Percentiles rank a stretch among this genome's conserved stretches.
phyloP scores from a whole-genome alignment of 1,139 yeast genomes.

The Kluyveromyces marxianus region DNA sequence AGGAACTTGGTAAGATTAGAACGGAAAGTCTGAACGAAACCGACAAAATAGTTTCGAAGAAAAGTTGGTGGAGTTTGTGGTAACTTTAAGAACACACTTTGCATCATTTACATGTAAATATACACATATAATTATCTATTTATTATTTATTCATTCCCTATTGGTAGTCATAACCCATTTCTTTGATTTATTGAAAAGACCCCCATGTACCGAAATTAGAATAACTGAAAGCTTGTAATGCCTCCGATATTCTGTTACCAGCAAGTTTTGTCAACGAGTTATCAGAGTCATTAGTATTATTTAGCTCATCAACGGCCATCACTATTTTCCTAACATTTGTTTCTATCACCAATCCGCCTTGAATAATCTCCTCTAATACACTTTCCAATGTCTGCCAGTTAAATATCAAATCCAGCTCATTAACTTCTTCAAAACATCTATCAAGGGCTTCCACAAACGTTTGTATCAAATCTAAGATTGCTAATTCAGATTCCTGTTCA shows the following conservation, averaged over 20 bases:
- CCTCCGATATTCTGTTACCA: slow-evolving; percentile 20
- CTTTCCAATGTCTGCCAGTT: slow-evolving; percentile 97
- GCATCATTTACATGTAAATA: neutral
- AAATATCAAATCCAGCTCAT: slow-evolving; percentile 90
- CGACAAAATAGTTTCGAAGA: slow-evolving; percentile 31
- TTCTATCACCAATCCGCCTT: slow-evolving; percentile 99
- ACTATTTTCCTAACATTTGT: slow-evolving; percentile 80
- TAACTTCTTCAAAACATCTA: slow-evolving; percentile 86
- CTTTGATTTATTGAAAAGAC: slow-evolving; percentile 20
- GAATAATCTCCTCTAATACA: slow-evolving; percentile 85
- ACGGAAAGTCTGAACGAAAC: slow-evolving; percentile 33
- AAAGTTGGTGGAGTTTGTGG: slow-evolving; percentile 29
- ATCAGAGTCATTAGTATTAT: slow-evolving; percentile 25
- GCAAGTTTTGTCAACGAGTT: slow-evolving; percentile 17
- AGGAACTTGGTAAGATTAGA: slow-evolving; percentile 34
- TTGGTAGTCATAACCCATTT: neutral
- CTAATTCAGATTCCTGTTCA: slow-evolving; percentile 90
- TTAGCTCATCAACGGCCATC: slow-evolving; percentile 48
- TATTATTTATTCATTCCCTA: neutral
- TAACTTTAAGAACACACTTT: slow-evolving; percentile 3
- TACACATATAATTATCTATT: slow-evolving; percentile 17
- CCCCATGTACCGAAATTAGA: slow-evolving; percentile 30
- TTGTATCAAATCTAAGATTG: slow-evolving; percentile 87
- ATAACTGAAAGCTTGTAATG: slow-evolving; percentile 27
- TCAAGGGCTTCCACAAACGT: slow-evolving; percentile 95